These are phyloP conservation scores for Cladosporium velox DNA, from an alignment of 2,329 filamentous ascomycete species.

Conservation along the genomic window DNA sequence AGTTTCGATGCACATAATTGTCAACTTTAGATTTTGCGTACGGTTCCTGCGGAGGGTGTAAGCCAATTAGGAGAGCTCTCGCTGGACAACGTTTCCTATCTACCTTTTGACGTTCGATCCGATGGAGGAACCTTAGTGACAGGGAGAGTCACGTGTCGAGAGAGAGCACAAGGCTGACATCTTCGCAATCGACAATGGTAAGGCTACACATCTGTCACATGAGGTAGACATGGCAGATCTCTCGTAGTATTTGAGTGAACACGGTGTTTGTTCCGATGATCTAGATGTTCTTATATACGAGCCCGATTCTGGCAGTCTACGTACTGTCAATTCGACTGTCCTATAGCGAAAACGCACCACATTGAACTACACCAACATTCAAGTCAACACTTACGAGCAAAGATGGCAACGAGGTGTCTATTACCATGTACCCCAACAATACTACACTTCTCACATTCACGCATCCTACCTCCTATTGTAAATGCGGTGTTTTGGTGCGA, in stretches of 20 bases:
- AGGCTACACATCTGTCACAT: background rate
- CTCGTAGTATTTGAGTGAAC: background rate
- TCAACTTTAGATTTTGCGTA: background rate
- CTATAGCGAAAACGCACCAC: background rate
- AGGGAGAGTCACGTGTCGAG: background rate
- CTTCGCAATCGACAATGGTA: background rate
- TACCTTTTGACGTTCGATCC: background rate
- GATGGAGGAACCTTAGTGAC: background rate
- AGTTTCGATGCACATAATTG: background rate
- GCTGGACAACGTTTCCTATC: background rate
- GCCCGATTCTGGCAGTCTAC: background rate
- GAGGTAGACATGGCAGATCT: background rate
- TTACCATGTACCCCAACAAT: background rate
- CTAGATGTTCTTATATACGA: background rate
- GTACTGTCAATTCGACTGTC: too few species aligned
- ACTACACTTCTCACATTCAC: too few species aligned
- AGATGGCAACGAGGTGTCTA: background rate
- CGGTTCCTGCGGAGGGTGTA: background rate
- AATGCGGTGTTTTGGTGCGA: background rate
- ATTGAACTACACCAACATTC: background rate
- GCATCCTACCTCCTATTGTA: too few species aligned
- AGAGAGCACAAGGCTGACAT: background rate
- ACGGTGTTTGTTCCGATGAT: background rate
- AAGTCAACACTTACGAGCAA: background rate
- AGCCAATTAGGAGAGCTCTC: background rate